Conservation (phyloP, 768 basidiomycete species). For the Leccinum truebloodii region DNA sequence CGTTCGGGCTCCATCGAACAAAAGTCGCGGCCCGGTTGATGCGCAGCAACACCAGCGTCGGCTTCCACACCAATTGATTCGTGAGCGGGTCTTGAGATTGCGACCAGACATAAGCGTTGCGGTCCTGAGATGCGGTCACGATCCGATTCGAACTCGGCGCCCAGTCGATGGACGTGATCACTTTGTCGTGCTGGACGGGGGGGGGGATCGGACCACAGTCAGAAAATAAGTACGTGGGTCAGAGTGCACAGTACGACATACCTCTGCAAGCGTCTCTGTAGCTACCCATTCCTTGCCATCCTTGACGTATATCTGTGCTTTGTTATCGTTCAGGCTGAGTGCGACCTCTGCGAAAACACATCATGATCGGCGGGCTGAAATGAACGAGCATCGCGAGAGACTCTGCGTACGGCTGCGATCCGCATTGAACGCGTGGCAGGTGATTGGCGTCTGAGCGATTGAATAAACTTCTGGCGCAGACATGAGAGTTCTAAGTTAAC, state of each 20-base stretch:
- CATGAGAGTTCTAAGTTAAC: conserved; percentile 36
- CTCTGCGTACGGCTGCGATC: conserved; percentile 78
- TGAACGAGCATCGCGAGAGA: background rate
- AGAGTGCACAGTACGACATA: conserved; percentile 27
- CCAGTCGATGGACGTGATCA: conserved; percentile 98
- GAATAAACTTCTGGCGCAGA: conserved; percentile 76
- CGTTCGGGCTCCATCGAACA: conserved; percentile 95
- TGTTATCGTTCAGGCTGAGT: conserved; percentile 87
- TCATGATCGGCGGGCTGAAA: conserved; percentile 9
- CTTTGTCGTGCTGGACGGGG: conserved; percentile 86
- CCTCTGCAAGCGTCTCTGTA: conserved; percentile 84
- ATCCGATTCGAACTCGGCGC: conserved; percentile 95
- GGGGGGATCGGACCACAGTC: background rate
- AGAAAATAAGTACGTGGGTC: background rate
- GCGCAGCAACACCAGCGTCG: conserved; percentile 91
- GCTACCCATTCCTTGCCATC: conserved; percentile 68
- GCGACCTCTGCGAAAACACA: conserved; percentile 67
- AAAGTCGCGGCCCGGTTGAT: conserved; percentile 96
- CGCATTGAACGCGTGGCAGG: conserved; percentile 87
- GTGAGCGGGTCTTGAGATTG: conserved; percentile 72
- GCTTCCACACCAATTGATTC: conserved; percentile 83
- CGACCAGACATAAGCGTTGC: conserved; percentile 99
- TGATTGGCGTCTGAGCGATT: conserved; percentile 82
- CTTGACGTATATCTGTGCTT: conserved; percentile 76
- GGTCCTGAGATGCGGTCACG: conserved; percentile 98